Base-by-base conservation (phyloP, 257 asterid species). In the Lycium barbarum region DNA sequence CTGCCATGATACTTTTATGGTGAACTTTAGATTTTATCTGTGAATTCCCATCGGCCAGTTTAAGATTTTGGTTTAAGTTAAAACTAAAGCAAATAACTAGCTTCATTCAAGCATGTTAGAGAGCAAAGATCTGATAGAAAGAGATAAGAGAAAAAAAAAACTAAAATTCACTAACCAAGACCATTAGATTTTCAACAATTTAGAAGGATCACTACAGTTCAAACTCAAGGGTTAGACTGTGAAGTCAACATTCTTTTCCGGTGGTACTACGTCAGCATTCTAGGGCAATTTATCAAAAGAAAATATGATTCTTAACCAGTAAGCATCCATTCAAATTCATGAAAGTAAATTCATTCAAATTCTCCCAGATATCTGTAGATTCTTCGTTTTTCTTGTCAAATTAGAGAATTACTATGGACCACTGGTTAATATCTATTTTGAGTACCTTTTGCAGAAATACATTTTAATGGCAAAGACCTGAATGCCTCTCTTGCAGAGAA, bases 101-200 rank as follows among this genome's bases (percentile, higher is more conserved):
- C 66, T 78, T 33, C 65, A 53, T 53, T 78, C 82, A 76, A 76
- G 63, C 43, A 76, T 49, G 45, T 51, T 76, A 74, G 62, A 74
- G 81, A 74, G 13, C 20, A 74, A 74, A 26, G 62, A 49, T 74
- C 20, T 74, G 62, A 74, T 74, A 13, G 22, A 49, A 73, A 22
- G 45, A 74, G 62, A 67, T 67, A 20, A 74, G 7, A 74, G 81
- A 51, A 49, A 74, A 74, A 22, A 20, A 20, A 74, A 74, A 49
- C 40, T 73, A 49, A 74, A n/a, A 7, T 13, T 67, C 13, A 13
- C 22, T 62, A 74, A 74, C 81, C 81, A 74, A 74, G 62, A 26
- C 62, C 62, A 74, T 49, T 14, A 43, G 55, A 71, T 26, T 6
- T 74, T 74, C 81, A 22, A 51, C 35, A 71, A 7, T 71, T 71